These are phyloP conservation scores for Vigna trinervia DNA, from an alignment of 306 rosid genomes.

Conservation along the genomic window DNA sequence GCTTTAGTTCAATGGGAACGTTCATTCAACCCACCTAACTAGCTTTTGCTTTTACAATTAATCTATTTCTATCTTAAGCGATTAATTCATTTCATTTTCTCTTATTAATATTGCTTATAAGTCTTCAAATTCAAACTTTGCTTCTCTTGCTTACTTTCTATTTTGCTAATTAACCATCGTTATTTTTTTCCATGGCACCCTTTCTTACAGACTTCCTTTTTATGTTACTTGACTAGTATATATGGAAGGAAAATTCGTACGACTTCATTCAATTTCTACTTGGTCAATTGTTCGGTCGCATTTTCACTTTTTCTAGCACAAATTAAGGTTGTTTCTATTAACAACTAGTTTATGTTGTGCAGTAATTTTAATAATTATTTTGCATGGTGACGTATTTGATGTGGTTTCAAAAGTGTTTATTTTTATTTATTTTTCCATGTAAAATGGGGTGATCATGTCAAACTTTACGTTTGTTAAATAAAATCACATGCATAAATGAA, in stretches of 20 bases:
- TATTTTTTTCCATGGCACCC: neutral
- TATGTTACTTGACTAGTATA: slow-evolving; percentile 31
- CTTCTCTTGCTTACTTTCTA: neutral
- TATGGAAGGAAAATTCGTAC: slow-evolving; percentile 27
- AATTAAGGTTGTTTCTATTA: slow-evolving; percentile 20
- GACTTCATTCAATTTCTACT: slow-evolving; percentile 25
- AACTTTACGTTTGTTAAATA: slow-evolving; percentile 29
- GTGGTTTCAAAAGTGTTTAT: neutral
- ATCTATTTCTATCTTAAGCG: neutral
- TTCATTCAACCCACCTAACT: slow-evolving; percentile 12
- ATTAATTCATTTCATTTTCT: neutral
- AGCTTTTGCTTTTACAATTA: neutral
- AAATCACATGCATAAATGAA: slow-evolving; percentile 36
- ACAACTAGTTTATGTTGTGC: neutral
- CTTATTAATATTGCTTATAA: neutral
- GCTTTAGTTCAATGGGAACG: neutral
- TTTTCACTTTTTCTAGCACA: neutral
- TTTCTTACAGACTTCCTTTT: slow-evolving; percentile 40
- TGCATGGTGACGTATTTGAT: neutral
- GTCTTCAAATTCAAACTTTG: slow-evolving; percentile 35
- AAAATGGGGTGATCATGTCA: slow-evolving; percentile 41
- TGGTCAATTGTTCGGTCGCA: slow-evolving; percentile 30
- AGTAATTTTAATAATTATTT: neutral
- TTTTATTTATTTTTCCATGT: neutral
- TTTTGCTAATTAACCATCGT: neutral